phyloP scores from a whole-genome alignment of 805 yeast species.

The Candida anglica region DNA sequence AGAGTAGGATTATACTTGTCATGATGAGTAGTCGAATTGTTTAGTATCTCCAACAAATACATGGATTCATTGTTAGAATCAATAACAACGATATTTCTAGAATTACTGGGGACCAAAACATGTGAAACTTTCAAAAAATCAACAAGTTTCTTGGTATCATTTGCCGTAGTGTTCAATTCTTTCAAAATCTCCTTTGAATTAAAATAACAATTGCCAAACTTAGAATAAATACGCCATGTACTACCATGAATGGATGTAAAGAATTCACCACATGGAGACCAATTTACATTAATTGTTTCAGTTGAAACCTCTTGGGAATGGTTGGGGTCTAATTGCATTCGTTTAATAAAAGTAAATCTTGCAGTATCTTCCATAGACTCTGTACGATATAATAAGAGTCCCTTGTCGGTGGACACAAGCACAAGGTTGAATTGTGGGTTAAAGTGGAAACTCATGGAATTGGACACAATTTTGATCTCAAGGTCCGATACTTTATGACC shows the following conservation, averaged over 20 bases:
- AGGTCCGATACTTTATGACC: constrained; percentile 12
- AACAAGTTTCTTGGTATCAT: constrained; percentile 8
- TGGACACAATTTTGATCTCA: background rate
- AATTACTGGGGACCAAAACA: constrained; percentile 22
- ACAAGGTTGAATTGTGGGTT: constrained; percentile 1
- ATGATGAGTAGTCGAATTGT: background rate
- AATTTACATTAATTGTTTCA: constrained; percentile 8
- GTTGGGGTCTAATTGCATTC: background rate
- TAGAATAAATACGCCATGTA: constrained; percentile 29
- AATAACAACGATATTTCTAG: constrained; percentile 6
- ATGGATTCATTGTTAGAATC: background rate
- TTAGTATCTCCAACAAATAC: constrained; percentile 1
- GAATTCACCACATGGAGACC: constrained; percentile 37
- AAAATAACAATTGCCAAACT: constrained; percentile 29
- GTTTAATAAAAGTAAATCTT: background rate
- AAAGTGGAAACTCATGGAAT: constrained; percentile 1
- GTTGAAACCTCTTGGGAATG: background rate
- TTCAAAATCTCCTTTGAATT: constrained; percentile 18
- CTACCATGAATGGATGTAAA: constrained; percentile 16
- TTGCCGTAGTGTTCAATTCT: constrained; percentile 15
- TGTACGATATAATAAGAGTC: background rate
- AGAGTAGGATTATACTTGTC: background rate
- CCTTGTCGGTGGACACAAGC: background rate
- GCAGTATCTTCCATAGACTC: background rate
- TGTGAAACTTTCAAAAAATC: constrained; percentile 22